Base-by-base conservation (phyloP, 305 asterid genomes). In the Fraxinus ornus region DNA sequence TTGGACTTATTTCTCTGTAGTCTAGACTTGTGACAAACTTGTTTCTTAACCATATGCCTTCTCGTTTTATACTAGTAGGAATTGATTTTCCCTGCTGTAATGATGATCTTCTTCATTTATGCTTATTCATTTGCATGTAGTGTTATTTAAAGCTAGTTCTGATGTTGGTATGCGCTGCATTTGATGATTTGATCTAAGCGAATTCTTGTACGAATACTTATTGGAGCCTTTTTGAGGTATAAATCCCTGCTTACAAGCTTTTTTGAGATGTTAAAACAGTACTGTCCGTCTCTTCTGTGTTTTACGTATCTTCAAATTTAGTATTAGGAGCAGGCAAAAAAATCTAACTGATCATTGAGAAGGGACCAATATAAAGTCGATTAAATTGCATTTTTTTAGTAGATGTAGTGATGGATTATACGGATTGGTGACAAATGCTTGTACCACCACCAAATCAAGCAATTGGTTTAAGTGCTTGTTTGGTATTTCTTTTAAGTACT, bases 1-100 rank as follows among this genome's bases (percentile, higher is more conserved):
- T 81, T 79, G 81, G 75, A 62, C 74, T 81, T 49, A 7, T 75
- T 37, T 73, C 52, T 66, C 68, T 57, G 79, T 35, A n/a, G 84
- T 76, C 62, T 71, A 70, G 82, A 79, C 77, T 62, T 35, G n/a
- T 12, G 60, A 57, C 17, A 17, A n/a, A 28, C 57, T 26, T 77
- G 17, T 79, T 33, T 15, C 80, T 68, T 80, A 44, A 55, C 57
- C 24, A 4, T 33, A 24, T 72, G 21, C 57, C 24, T 22, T 26
- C 22, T 32, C 3, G 3, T 32, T 21, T 13, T 17, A 5, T 52
- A 32, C 19, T 52, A 10, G 13, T 47, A 52, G 13, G 28, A 1
- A 37, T 39, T 41, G 28, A n/a, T 60, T 33, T 10, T 78, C 75
- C 37, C 30, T 13, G 33, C 36, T 60, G 15, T 60, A 60, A 60